These are phyloP conservation scores for Penicillium sp. DNA, from an alignment of 2,329 filamentous ascomycete species.

Conservation along the genomic window DNA sequence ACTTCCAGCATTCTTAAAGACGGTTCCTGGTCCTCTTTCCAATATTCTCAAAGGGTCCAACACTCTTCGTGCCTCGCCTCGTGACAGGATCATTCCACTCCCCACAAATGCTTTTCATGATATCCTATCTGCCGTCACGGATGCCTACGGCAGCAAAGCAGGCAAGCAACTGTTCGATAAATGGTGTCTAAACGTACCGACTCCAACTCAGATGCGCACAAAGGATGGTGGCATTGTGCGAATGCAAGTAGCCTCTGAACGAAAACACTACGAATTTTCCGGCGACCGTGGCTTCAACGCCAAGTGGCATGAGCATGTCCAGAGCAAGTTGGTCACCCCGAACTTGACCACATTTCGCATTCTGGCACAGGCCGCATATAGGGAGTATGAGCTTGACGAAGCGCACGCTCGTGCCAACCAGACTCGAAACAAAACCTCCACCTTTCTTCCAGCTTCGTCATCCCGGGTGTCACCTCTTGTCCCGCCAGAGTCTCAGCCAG, in stretches of 20 bases:
- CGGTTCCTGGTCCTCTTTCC: conserved; percentile 37
- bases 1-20: conserved; percentile 35
- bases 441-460: background rate
- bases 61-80: conserved; percentile 14
- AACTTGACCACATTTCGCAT: conserved; percentile 42
- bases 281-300: conserved; percentile 33
- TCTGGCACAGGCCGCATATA: conserved; percentile 39
- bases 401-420: background rate
- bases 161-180: conserved; percentile 54
- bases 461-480: background rate
- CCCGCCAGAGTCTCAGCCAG: background rate
- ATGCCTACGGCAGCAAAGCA: conserved; percentile 50
- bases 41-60: conserved; percentile 29
- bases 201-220: conserved; percentile 16
- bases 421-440: background rate
- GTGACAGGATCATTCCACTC: conserved; percentile 32
- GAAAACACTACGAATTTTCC: conserved; percentile 13
- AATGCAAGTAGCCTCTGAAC: conserved; percentile 29
- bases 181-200: conserved; percentile 45
- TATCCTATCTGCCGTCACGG: conserved; percentile 59
- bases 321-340: conserved; percentile 36
- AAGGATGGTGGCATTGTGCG: conserved; percentile 34
- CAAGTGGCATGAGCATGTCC: conserved; percentile 26
- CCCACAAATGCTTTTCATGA: conserved; percentile 53
- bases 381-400: conserved; percentile 27